These are phyloP conservation scores for Geranomyces variabilis DNA, from an alignment of 192 early-diverging fungal species.

Conservation along the genomic window DNA sequence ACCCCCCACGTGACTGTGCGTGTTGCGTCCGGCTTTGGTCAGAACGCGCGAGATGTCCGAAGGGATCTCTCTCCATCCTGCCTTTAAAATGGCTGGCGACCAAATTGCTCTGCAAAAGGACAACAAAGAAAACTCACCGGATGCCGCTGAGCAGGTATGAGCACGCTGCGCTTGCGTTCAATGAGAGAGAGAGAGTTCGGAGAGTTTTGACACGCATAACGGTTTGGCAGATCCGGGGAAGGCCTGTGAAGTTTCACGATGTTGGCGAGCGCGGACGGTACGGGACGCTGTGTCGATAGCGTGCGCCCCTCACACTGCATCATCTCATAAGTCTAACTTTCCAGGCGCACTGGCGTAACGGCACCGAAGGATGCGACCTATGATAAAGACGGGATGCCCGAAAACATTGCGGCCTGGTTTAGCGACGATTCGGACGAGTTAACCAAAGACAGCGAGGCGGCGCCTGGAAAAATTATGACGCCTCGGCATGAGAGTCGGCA, in stretches of 20 bases:
- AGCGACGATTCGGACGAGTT: conserved; percentile 9
- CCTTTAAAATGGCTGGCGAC: no score
- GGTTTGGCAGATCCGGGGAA: conserved; percentile 6
- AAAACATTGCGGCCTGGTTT: conserved; percentile 7
- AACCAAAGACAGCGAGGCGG: background rate
- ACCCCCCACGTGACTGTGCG: no score
- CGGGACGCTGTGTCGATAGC: background rate
- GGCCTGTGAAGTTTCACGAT: conserved; percentile 13
- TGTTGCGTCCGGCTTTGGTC: no score
- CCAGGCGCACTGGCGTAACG: conserved; percentile 23
- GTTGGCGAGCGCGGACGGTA: conserved; percentile 13
- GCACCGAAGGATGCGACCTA: conserved; percentile 12
- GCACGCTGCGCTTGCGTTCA: no score
- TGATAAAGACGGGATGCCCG: conserved; percentile 23
- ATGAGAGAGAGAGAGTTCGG: no score
- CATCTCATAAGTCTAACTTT: background rate
- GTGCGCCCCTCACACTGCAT: no score
- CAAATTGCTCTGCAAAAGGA: no score
- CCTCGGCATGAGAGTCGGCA: background rate
- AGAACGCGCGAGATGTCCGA: no score
- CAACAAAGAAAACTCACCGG: no score
- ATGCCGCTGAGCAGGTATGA: no score
- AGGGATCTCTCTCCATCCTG: no score
- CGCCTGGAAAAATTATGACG: conserved; percentile 2
- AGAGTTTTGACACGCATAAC: no score